phyloP scores from a whole-genome alignment of 768 basidiomycete species.

The Amanita rimosa region DNA sequence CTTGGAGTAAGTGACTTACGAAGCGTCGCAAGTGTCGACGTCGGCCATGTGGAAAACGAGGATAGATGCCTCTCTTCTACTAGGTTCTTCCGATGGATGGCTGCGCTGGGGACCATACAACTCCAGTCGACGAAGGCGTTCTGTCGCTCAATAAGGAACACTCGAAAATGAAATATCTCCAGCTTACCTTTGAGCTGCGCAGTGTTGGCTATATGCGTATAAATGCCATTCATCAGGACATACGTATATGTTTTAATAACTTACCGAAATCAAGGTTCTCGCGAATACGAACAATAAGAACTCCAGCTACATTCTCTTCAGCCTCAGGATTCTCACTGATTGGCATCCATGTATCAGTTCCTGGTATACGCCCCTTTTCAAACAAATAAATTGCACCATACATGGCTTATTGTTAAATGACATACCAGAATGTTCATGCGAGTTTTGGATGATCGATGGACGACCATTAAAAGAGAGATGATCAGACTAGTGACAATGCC shows the following conservation, averaged over 20 bases:
- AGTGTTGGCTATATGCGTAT: conserved; percentile 63
- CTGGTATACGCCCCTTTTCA: conserved; percentile 71
- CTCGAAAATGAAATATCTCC: neutral
- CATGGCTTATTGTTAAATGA: conserved; percentile 6
- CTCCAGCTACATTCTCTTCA: conserved; percentile 69
- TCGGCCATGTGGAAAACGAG: conserved; percentile 93
- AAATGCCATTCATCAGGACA: neutral
- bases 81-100: conserved; percentile 86
- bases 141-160: conserved; percentile 22
- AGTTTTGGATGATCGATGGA: conserved; percentile 79
- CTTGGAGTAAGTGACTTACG: conserved; percentile 38
- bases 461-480: conserved; percentile 80
- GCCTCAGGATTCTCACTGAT: conserved; percentile 81
- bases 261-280: conserved; percentile 88
- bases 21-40: conserved; percentile 84
- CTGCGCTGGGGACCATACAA: conserved; percentile 69
- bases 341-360: conserved; percentile 84
- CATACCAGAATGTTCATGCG: conserved; percentile 84
- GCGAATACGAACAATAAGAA: conserved; percentile 78
- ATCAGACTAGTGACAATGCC: conserved; percentile 86
- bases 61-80: conserved; percentile 59
- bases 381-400: neutral
- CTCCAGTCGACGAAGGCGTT: conserved; percentile 75
- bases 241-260: conserved; percentile 12
- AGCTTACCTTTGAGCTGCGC: conserved; percentile 78